Base-by-base conservation (phyloP, 805 yeast genomes). In the Metschnikowia matae region DNA sequence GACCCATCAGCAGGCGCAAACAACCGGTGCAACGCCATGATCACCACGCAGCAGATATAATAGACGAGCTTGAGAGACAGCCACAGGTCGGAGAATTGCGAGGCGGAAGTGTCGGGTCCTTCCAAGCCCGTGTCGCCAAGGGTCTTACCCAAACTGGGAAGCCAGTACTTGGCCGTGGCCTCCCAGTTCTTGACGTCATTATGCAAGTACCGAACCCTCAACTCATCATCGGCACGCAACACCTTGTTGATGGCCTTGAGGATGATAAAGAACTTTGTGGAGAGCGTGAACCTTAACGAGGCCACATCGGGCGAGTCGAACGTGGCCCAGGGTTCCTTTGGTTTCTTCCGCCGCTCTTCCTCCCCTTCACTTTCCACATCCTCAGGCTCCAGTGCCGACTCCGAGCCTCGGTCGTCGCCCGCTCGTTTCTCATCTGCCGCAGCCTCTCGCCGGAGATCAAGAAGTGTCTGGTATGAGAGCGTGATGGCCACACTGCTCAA, bases 401-500 rank as follows among this genome's bases (percentile, higher is more conserved):
- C 45, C 15, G 15, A 6, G 15, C 17, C 14, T 14, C 21, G 36
- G 17, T 29, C 20, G 21, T 47, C 48, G 20, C 34, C 3, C 29
- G 15, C 23, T 15, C 18, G 43, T 26, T 36, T 37, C 4, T 32
- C 38, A n/a, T 40, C 45, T 7, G n/a, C 29, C 7, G 31, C 17
- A 4, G 45, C 43, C 8, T 40, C 34, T 31, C 48, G 38, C 34
- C 52, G 53, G 51, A 57, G 49, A 34, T 54, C 38, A 52, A 53
- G 52, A 51, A 62, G 38, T 48, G 56, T 59, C 58, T 45, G 70
- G 53, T 41, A 56, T 2, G 52, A 42, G 14, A 81, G 62, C 0
- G 80, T 79, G 7, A 82, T 63, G 21, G 81, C 66, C 44, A 82
- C 55, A 52, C 80, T 80, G 17, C 84, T 75, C 11, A 83, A 59